phyloP scores from a whole-genome alignment of 306 rosid species.

The Quercus glauca region DNA sequence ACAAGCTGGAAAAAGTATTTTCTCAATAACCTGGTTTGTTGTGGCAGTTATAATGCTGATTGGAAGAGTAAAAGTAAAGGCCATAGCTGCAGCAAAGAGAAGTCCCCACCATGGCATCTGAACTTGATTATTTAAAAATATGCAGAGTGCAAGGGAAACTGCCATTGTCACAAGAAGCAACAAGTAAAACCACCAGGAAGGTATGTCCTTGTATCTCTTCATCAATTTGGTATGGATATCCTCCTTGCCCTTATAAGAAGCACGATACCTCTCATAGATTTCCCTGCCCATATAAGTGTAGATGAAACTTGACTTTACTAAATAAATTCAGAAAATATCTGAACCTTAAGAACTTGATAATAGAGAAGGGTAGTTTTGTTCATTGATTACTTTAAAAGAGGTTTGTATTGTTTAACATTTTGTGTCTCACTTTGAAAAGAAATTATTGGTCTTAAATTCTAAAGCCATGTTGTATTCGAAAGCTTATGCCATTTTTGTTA shows the following conservation, averaged over 20 bases:
- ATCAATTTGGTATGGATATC: conserved; percentile 79
- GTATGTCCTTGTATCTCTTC: conserved; percentile 77
- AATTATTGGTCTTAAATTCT: neutral
- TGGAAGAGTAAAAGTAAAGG: conserved; percentile 75
- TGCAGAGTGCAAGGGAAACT: conserved; percentile 68
- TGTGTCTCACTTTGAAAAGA: neutral
- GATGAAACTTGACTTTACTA: neutral
- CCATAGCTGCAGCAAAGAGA: conserved; percentile 58
- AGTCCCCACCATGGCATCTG: conserved; percentile 98
- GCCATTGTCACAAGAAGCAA: conserved; percentile 44
- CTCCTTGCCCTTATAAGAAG: conserved; percentile 56
- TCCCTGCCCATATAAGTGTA: conserved; percentile 54
- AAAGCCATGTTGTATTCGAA: neutral
- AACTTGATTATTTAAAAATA: conserved; percentile 59
- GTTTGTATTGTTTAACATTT: neutral
- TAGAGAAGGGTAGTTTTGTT: neutral
- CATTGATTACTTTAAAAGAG: neutral
- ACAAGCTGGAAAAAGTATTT: neutral
- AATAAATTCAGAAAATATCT: neutral
- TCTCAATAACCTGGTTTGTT: conserved; percentile 67
- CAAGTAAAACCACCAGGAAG: conserved; percentile 80
- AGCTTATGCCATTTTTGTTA: neutral
- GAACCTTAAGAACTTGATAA: neutral
- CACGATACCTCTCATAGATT: conserved; percentile 59
- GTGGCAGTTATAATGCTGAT: conserved; percentile 88